These are phyloP conservation scores for Tylopilus rubrobrunneus DNA, from an alignment of 768 basidiomycete species.

Conservation along the genomic window DNA sequence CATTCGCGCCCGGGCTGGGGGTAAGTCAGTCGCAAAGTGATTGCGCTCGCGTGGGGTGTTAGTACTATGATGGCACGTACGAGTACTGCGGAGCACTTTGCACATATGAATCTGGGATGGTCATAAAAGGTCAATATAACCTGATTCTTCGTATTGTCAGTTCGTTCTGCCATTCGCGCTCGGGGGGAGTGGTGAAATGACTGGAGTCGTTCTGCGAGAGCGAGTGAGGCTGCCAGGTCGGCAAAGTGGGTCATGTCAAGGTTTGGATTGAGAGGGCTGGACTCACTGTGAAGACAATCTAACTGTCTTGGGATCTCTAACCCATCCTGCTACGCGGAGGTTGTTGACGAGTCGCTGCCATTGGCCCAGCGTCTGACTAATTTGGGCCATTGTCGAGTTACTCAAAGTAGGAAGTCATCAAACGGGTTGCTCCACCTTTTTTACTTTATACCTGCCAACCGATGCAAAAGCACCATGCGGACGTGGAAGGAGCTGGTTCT, in stretches of 20 bases:
- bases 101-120: conserved; percentile 67
- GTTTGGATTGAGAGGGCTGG: not conserved
- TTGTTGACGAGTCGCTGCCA: not conserved
- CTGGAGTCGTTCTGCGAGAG: conserved; percentile 2
- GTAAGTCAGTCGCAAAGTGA: not conserved
- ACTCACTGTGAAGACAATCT: conserved; percentile 7
- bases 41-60: not conserved
- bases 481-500: conserved; percentile 61
- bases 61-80: conserved; percentile 39
- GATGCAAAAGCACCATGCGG: conserved; percentile 20
- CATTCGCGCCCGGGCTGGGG: too few species aligned
- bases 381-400: not conserved
- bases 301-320: not conserved
- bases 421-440: too few species aligned
- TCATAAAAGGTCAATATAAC: conserved; percentile 60
- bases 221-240: conserved; percentile 19
- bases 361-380: conserved; percentile 14
- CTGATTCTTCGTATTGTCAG: conserved; percentile 47
- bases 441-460: not conserved
- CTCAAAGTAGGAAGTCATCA: not conserved
- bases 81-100: conserved; percentile 66
- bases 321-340: not conserved
- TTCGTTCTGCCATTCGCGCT: conserved; percentile 21
- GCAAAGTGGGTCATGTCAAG: conserved; percentile 19
- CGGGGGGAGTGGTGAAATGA: not conserved